Percentiles rank a stretch among this genome's conserved stretches.
These are phyloP conservation scores for Withania somnifera DNA, from an alignment of 305 asterid species.

Conservation along the genomic window DNA sequence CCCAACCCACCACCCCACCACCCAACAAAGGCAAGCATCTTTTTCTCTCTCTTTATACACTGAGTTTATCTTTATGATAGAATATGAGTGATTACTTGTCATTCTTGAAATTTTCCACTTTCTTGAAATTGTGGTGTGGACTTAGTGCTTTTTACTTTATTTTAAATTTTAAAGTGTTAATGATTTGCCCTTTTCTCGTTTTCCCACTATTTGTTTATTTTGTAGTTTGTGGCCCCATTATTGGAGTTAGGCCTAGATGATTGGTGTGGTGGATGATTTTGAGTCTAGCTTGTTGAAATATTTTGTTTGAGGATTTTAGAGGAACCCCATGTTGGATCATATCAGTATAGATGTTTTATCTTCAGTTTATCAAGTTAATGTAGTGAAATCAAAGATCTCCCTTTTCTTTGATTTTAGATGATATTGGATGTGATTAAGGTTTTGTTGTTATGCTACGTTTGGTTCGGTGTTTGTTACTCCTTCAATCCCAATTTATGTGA, in stretches of 20 bases:
- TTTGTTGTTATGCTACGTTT: neutral
- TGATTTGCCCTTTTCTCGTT: neutral
- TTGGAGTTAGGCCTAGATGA: neutral
- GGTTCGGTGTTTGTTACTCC: neutral
- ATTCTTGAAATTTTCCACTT: neutral
- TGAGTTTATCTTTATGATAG: neutral
- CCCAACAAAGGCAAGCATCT: neutral
- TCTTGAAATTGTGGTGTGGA: neutral
- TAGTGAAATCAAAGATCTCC: neutral
- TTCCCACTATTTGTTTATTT: neutral
- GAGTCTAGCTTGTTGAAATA: neutral
- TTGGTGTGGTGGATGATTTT: neutral
- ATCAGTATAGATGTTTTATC: neutral
- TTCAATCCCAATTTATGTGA: neutral
- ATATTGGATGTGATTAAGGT: neutral
- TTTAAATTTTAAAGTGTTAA: neutral
- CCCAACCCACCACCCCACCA: neutral
- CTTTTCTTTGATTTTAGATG: neutral
- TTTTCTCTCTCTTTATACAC: neutral
- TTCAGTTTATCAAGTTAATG: neutral
- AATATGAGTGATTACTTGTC: neutral
- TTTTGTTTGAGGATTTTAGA: neutral
- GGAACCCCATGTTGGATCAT: neutral
- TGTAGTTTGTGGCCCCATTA: neutral
- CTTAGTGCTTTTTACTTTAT: neutral